A percentile compares a stretch with the other conserved stretches of the same genome.
phyloP scores from a whole-genome alignment of 805 yeast genomes.

The Nakazawaea peltata region DNA sequence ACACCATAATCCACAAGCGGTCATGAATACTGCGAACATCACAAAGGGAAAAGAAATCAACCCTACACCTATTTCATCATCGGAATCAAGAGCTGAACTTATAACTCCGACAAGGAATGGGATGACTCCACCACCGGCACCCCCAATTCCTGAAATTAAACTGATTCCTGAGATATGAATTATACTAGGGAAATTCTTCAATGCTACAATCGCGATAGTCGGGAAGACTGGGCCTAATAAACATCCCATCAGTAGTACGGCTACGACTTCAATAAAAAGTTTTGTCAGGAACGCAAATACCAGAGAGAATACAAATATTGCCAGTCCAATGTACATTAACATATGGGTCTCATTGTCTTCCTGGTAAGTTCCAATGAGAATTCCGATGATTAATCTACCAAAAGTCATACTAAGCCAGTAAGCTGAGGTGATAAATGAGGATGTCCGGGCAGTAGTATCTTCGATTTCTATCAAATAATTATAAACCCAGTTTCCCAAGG shows the following conservation, averaged over 20 bases:
- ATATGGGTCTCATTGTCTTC: slow-evolving; percentile 31
- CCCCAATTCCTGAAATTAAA: slow-evolving; percentile 70
- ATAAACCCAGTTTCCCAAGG: slow-evolving; percentile 47
- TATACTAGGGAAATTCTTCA: slow-evolving; percentile 52
- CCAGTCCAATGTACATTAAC: slow-evolving; percentile 28
- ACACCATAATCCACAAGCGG: slow-evolving; percentile 18
- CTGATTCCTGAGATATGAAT: slow-evolving; percentile 65
- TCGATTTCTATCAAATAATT: slow-evolving; percentile 37
- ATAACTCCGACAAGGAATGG: slow-evolving; percentile 59
- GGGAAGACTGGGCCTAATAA: slow-evolving; percentile 55
- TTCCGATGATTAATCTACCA: slow-evolving; percentile 39
- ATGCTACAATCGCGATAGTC: slow-evolving; percentile 57
- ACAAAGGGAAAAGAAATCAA: slow-evolving; percentile 22
- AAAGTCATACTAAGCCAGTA: slow-evolving; percentile 44
- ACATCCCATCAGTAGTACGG: slow-evolving; percentile 34
- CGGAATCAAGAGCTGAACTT: slow-evolving; percentile 24
- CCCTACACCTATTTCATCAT: slow-evolving; percentile 20
- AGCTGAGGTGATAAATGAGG: slow-evolving; percentile 40
- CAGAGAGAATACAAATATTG: slow-evolving; percentile 25
- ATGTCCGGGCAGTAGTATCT: slow-evolving; percentile 23
- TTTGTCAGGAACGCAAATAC: slow-evolving; percentile 23
- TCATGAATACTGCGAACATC: slow-evolving; percentile 15
- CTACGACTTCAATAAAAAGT: slow-evolving; percentile 21
- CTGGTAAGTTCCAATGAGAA: slow-evolving; percentile 35
- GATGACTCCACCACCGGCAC: slow-evolving; percentile 75